A percentile compares a stretch with the other conserved stretches of the same genome.
These are phyloP conservation scores for Scolecobasidium constrictum DNA, from an alignment of 2,329 filamentous ascomycete species.

Conservation along the genomic window DNA sequence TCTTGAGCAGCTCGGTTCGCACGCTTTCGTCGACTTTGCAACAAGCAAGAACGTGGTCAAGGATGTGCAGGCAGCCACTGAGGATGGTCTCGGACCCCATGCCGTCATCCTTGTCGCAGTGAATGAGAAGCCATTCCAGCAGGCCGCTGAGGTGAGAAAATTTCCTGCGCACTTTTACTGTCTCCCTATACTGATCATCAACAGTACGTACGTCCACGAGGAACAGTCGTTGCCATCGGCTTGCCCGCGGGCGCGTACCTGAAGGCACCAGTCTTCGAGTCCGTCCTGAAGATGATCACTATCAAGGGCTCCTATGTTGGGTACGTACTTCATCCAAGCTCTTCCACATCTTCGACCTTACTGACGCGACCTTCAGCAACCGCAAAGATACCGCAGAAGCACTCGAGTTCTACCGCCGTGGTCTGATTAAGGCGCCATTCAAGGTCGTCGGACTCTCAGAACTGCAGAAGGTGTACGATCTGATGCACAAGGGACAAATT, in stretches of 20 bases:
- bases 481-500: slow-evolving; percentile 57
- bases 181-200: neutral
- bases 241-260: slow-evolving; percentile 72
- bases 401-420: slow-evolving; percentile 76
- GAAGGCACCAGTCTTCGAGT: slow-evolving; percentile 77
- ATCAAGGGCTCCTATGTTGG: slow-evolving; percentile 94
- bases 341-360: no score
- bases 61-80: slow-evolving; percentile 72
- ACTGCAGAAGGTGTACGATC: slow-evolving; percentile 67
- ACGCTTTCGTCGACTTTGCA: slow-evolving; percentile 69
- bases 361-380: slow-evolving; percentile 40
- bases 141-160: slow-evolving; percentile 53
- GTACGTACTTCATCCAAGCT: neutral
- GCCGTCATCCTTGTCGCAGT: slow-evolving; percentile 81
- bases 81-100: slow-evolving; percentile 74
- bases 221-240: slow-evolving; percentile 80
- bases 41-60: slow-evolving; percentile 66
- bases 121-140: slow-evolving; percentile 87
- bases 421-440: slow-evolving; percentile 77
- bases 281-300: slow-evolving; percentile 78
- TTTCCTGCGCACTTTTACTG: neutral
- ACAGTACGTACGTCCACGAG: slow-evolving; percentile 70
- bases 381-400: slow-evolving; percentile 80
- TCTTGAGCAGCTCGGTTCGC: slow-evolving; percentile 55
- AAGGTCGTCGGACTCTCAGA: slow-evolving; percentile 76